These are phyloP conservation scores for Grigorovia humatica DNA, from an alignment of 805 yeast genomes.

Conservation along the genomic window DNA sequence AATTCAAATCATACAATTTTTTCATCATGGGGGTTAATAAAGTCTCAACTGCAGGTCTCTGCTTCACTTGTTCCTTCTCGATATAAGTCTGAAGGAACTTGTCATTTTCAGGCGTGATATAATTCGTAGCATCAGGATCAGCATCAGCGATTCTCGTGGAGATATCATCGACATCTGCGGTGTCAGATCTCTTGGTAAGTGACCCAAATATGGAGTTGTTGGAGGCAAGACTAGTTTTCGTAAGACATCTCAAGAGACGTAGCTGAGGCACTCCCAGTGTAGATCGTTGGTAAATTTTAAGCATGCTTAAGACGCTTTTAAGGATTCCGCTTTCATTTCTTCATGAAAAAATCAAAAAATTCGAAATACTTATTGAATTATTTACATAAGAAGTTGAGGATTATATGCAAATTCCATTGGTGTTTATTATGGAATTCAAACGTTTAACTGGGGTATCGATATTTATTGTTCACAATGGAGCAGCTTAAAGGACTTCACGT, in stretches of 20 bases:
- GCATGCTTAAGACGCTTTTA: not conserved
- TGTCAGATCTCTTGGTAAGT: not conserved
- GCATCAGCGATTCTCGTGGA: not conserved
- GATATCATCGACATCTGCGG: slow-evolving; percentile 8
- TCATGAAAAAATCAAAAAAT: not conserved
- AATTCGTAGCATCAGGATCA: slow-evolving; percentile 4
- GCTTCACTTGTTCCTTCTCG: slow-evolving; percentile 32
- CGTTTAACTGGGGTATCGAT: not conserved
- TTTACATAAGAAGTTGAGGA: no score
- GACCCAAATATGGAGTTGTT: slow-evolving; percentile 1
- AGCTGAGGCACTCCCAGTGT: not conserved
- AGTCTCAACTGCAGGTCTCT: slow-evolving; percentile 45
- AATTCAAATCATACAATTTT: slow-evolving; percentile 51
- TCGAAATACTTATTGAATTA: no score
- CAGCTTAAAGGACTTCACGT: slow-evolving; percentile 13
- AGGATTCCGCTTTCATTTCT: not conserved
- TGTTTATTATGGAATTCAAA: no score
- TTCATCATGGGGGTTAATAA: slow-evolving; percentile 63
- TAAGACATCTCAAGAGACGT: not conserved
- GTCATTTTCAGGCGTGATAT: slow-evolving; percentile 29
- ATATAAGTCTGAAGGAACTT: slow-evolving; percentile 37
- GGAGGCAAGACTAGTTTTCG: not conserved
- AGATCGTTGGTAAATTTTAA: not conserved
- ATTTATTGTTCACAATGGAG: not conserved
- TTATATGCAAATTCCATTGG: no score